Evolutionary conservation across 371 early-diverging fungal species (phyloP).

Genomic region (Apophysomyces variabilis): DNA sequence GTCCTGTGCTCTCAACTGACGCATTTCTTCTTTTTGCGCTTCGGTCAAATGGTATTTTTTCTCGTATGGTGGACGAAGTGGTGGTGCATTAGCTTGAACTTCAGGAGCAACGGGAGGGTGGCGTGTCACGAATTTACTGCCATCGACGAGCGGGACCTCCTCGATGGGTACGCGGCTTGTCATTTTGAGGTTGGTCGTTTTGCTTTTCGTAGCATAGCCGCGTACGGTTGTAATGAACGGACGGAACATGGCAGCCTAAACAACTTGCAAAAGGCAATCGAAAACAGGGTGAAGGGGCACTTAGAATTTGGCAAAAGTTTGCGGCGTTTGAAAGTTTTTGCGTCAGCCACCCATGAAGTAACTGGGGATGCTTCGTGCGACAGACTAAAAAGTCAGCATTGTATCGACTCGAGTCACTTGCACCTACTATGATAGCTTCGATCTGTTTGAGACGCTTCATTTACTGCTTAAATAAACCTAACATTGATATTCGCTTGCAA

Average conservation of each 20-base stretch:
- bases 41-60: slow-evolving; percentile 29
- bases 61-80: slow-evolving; percentile 24
- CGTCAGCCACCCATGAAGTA: too few species aligned
- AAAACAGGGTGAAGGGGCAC: slow-evolving; percentile 3
- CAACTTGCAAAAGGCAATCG: slow-evolving; percentile 3
- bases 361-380: too few species aligned
- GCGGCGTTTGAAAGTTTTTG: too few species aligned
- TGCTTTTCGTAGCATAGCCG: slow-evolving; percentile 52
- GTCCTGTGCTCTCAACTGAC: slow-evolving; percentile 46
- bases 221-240: slow-evolving; percentile 30
- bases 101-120: slow-evolving; percentile 35
- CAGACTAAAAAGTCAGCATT: too few species aligned
- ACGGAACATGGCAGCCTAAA: slow-evolving; percentile 18
- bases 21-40: slow-evolving; percentile 43
- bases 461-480: too few species aligned
- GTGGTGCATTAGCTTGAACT: slow-evolving; percentile 37
- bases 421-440: too few species aligned
- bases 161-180: slow-evolving; percentile 44
- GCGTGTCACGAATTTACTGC: slow-evolving; percentile 43
- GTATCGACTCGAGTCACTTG: too few species aligned
- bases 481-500: too few species aligned
- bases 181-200: slow-evolving; percentile 45
- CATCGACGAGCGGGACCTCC: slow-evolving; percentile 38
- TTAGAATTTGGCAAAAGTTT: too few species aligned
- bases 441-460: too few species aligned